Evolutionary conservation across 768 basidiomycete genomes (phyloP).

Genomic region (Boletus vermiculosoides): DNA sequence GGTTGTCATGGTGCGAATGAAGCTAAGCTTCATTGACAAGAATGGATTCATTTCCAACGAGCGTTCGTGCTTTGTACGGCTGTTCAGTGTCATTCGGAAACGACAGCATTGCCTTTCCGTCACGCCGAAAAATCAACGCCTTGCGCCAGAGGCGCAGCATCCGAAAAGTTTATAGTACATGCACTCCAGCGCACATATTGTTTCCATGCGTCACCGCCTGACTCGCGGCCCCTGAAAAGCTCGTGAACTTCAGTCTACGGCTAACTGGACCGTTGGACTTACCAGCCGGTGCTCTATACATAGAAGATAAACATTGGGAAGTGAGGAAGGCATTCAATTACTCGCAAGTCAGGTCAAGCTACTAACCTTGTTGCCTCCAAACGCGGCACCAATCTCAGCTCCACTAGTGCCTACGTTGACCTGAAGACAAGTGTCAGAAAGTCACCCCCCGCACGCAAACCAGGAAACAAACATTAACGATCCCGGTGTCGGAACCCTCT

Average conservation of each 20-base stretch:
- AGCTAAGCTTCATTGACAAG: conserved; percentile 18
- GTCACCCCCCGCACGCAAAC: not conserved
- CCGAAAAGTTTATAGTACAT: conserved; percentile 91
- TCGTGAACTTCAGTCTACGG: conserved; percentile 21
- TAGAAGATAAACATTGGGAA: conserved; percentile 11
- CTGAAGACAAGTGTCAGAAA: conserved; percentile 29
- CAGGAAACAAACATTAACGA: conserved; percentile 71
- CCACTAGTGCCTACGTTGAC: conserved; percentile 69
- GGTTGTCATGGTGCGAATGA: conserved; percentile 28
- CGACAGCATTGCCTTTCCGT: conserved; percentile 10
- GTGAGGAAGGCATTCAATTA: conserved; percentile 15
- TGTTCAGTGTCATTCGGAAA: conserved; percentile 1
- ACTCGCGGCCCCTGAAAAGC: conserved; percentile 80
- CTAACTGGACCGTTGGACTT: conserved; percentile 29
- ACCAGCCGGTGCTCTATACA: conserved; percentile 86
- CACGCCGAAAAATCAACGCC: conserved; percentile 78
- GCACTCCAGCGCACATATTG: conserved; percentile 92
- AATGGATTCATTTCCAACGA: conserved; percentile 10
- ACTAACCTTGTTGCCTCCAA: conserved; percentile 89
- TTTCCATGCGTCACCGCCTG: conserved; percentile 98
- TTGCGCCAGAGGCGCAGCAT: conserved; percentile 87
- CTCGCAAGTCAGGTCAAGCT: conserved; percentile 4
- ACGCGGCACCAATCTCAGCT: conserved; percentile 80
- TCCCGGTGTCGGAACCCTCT: conserved; percentile 85
- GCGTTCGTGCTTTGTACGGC: conserved; percentile 7